Percentiles rank a stretch among this genome's conserved stretches.
These are phyloP conservation scores for Apiospora malaysiana DNA, from an alignment of 2,329 filamentous ascomycete genomes.

Conservation along the genomic window DNA sequence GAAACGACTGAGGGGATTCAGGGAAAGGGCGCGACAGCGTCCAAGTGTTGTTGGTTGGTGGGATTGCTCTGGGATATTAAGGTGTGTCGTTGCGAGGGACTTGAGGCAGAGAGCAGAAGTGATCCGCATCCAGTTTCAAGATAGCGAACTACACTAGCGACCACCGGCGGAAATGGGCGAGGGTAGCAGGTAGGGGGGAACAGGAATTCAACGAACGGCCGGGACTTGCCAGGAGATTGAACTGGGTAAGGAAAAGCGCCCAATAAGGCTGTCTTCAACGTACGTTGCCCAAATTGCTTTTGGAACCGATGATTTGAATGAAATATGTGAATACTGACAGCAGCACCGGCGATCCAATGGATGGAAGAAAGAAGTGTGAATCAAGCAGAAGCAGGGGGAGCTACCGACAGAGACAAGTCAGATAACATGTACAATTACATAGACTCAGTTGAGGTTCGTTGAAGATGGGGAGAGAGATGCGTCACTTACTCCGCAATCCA, in stretches of 20 bases:
- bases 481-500: slow-evolving; percentile 29
- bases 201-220: slow-evolving; percentile 22
- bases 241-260: slow-evolving; percentile 16
- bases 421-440: slow-evolving; percentile 15
- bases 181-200: neutral
- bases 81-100: slow-evolving; percentile 11
- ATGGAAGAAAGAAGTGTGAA: slow-evolving; percentile 2
- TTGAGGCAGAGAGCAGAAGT: slow-evolving; percentile 8
- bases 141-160: slow-evolving; percentile 18
- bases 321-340: neutral
- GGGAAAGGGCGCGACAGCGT: neutral
- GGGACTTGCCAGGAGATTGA: slow-evolving; percentile 11
- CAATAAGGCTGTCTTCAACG: slow-evolving; percentile 16
- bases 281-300: slow-evolving; percentile 2
- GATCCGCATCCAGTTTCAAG: slow-evolving; percentile 15
- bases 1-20: slow-evolving; percentile 18
- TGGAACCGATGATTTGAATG: neutral
- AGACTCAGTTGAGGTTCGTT: slow-evolving; percentile 3
- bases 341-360: neutral
- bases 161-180: slow-evolving; percentile 15
- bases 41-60: slow-evolving; percentile 8
- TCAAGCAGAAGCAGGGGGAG: slow-evolving; percentile 14
- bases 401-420: slow-evolving; percentile 20
- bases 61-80: neutral
- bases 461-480: slow-evolving; percentile 21